A percentile compares a stretch with the other conserved stretches of the same genome.
These are phyloP conservation scores for Penicillium sclerotigenum DNA, from an alignment of 2,329 filamentous ascomycete genomes.

Conservation along the genomic window DNA sequence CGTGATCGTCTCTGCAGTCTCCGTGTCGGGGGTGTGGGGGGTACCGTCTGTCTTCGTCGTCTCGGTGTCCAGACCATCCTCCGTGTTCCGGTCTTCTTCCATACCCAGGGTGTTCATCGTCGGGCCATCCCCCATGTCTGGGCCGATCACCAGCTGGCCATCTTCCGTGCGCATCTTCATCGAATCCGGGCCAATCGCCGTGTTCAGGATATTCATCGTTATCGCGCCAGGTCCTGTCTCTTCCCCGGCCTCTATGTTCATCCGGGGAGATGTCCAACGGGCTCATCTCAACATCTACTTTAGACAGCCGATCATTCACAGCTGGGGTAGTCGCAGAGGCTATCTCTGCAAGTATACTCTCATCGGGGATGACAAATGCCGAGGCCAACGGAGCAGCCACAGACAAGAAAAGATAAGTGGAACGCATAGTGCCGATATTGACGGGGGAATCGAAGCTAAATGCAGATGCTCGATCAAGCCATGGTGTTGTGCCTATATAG, in stretches of 20 bases:
- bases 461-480: neutral
- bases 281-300: neutral
- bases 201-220: neutral
- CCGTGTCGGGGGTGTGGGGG: neutral
- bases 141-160: neutral
- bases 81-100: neutral
- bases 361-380: constrained; percentile 14
- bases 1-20: neutral
- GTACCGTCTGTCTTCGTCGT: neutral
- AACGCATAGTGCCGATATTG: neutral
- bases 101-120: neutral
- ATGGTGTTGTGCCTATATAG: neutral
- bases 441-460: neutral
- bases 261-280: neutral
- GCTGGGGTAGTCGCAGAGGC: neutral
- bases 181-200: neutral
- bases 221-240: neutral
- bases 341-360: constrained; percentile 2
- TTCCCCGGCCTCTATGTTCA: neutral
- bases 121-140: neutral
- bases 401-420: neutral
- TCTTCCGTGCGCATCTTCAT: neutral
- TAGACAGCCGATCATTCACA: neutral
- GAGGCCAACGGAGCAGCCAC: constrained; percentile 2
- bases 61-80: neutral